Evolutionary conservation across 352 stramenopile species (phyloP).

Genomic region (Phytophthora europaea): DNA sequence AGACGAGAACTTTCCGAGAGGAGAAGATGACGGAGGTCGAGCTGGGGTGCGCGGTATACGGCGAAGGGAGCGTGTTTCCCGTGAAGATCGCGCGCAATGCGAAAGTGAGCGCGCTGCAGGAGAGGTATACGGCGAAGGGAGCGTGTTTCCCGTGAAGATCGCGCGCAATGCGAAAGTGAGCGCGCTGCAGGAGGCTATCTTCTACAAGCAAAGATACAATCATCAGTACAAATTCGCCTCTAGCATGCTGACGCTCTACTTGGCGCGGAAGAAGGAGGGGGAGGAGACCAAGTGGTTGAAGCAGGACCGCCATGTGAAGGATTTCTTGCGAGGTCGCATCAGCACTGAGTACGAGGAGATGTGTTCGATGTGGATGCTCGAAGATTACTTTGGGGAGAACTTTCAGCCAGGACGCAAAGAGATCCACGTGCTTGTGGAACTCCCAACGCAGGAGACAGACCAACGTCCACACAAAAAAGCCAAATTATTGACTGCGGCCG

Average conservation of each 20-base stretch:
- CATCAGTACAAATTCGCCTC: background rate
- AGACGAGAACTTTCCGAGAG: too few species aligned
- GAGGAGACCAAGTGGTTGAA: constrained; percentile 17
- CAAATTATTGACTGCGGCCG: constrained; percentile 21
- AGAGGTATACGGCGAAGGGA: constrained; percentile 28
- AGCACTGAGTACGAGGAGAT: constrained; percentile 16
- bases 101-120: constrained; percentile 3
- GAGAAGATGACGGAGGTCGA: background rate
- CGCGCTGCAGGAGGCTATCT: background rate
- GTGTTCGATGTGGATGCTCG: background rate
- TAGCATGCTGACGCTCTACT: constrained; percentile 18
- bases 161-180: constrained; percentile 18
- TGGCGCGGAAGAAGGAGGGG: constrained; percentile 30
- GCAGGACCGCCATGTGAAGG: constrained; percentile 2
- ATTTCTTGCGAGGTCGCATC: constrained; percentile 19
- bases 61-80: constrained; percentile 23
- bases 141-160: constrained; percentile 26
- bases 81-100: constrained; percentile 25
- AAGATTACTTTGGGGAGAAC: background rate
- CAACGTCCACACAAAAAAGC: constrained; percentile 30
- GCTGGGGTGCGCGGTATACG: constrained; percentile 20
- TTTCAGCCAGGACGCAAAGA: constrained; percentile 22
- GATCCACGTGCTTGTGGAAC: background rate
- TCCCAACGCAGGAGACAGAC: background rate
- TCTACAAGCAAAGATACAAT: constrained; percentile 9